Evolutionary conservation across 495 filamentous ascomycete genomes (phyloP).

Genomic region (Daldinia bambusicola): DNA sequence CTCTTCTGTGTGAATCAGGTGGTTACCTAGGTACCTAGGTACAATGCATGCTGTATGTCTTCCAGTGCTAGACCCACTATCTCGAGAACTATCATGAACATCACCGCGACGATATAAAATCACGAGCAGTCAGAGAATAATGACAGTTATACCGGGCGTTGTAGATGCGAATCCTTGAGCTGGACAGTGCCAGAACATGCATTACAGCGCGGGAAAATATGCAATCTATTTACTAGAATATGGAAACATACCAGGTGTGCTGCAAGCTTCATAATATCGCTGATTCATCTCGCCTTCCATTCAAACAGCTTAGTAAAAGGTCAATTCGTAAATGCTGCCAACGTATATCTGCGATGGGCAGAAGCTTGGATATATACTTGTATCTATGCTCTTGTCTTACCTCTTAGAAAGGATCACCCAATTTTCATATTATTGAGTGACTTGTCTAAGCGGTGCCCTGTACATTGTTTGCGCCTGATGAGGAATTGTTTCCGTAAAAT

Average conservation of each 20-base stretch:
- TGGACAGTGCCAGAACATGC: no score
- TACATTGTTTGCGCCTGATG: constrained; percentile 3
- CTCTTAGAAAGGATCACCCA: background rate
- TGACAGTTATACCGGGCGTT: background rate
- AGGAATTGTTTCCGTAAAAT: constrained; percentile 18
- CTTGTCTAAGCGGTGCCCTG: background rate
- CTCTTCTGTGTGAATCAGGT: no score
- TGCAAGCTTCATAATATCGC: background rate
- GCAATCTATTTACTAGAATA: background rate
- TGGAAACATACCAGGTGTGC: background rate
- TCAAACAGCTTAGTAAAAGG: background rate
- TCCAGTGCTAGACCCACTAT: background rate
- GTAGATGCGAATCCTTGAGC: no score
- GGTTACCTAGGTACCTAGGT: background rate
- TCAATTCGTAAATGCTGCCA: background rate
- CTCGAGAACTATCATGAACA: background rate
- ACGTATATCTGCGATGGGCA: background rate
- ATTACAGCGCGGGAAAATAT: background rate
- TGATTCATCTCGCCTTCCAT: background rate
- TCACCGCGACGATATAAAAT: background rate
- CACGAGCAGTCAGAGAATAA: background rate
- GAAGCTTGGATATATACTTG: background rate
- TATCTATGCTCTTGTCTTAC: background rate
- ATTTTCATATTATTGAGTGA: background rate
- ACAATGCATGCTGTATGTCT: background rate